These are phyloP conservation scores for Scedosporium dehoogii DNA, from an alignment of 2,329 filamentous ascomycete genomes.

Conservation along the genomic window DNA sequence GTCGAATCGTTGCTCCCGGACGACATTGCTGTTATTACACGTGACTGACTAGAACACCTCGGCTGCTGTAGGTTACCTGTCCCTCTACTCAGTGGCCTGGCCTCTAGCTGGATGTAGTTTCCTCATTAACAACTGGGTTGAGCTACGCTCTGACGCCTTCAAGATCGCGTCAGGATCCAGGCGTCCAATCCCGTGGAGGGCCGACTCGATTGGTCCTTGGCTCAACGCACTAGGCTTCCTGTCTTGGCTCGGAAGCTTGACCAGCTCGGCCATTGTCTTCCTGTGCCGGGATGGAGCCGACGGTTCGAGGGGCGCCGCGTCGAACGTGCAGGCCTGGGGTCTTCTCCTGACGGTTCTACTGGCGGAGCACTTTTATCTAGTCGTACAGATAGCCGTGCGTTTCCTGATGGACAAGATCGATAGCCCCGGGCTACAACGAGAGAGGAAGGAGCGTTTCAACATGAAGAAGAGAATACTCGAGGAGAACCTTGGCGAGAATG, in stretches of 20 bases:
- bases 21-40: neutral
- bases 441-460: conserved; percentile 69
- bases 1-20: too few species aligned
- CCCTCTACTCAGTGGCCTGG: conserved; percentile 89
- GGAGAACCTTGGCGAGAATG: conserved; percentile 54
- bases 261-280: conserved; percentile 78
- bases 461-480: conserved; percentile 73
- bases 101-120: conserved; percentile 85
- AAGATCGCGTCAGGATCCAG: conserved; percentile 89
- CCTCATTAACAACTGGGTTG: conserved; percentile 91
- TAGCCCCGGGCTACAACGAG: conserved; percentile 76
- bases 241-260: conserved; percentile 88
- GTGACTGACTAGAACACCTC: neutral
- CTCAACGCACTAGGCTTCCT: conserved; percentile 76
- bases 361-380: conserved; percentile 83
- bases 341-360: conserved; percentile 74
- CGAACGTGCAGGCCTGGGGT: conserved; percentile 67
- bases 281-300: conserved; percentile 61
- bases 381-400: conserved; percentile 61
- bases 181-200: conserved; percentile 78
- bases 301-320: conserved; percentile 55
- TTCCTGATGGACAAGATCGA: conserved; percentile 71
- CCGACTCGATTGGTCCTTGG: conserved; percentile 93
- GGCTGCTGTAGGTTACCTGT: conserved; percentile 57
- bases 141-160: conserved; percentile 83